phyloP scores from a whole-genome alignment of 2,329 filamentous ascomycete genomes.

The Clonostachys sp. region DNA sequence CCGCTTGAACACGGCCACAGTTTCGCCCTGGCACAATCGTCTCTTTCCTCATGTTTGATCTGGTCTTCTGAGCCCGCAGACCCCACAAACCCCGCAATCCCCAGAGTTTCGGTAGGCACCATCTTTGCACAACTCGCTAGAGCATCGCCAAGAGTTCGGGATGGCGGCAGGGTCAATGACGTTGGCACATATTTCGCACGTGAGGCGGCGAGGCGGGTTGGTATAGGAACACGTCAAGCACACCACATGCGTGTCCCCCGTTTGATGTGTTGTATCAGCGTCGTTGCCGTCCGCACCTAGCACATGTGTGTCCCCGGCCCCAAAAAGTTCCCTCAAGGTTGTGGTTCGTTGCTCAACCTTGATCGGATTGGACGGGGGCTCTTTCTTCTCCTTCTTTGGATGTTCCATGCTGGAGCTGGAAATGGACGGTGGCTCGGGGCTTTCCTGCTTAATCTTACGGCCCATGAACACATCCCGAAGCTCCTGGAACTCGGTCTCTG shows the following conservation, averaged over 20 bases:
- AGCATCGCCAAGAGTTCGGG: constrained; percentile 60
- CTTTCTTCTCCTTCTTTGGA: background rate
- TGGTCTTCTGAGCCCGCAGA: constrained; percentile 50
- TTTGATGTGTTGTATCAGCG: background rate
- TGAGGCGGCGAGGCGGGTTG: constrained; percentile 50
- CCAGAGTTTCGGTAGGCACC: constrained; percentile 62
- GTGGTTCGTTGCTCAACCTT: background rate
- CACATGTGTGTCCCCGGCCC: background rate
- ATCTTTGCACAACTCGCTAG: constrained; percentile 45
- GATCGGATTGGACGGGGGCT: background rate
- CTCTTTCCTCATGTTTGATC: too few relatives aligned
- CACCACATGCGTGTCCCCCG: background rate
- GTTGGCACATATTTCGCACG: constrained; percentile 66
- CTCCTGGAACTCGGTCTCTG: constrained; percentile 55
- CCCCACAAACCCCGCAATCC: constrained; percentile 65
- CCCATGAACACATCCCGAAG: constrained; percentile 39
- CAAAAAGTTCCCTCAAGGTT: too few relatives aligned
- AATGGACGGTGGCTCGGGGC: background rate
- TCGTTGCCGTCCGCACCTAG: background rate
- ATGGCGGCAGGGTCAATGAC: constrained; percentile 55
- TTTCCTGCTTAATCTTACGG: constrained; percentile 12
- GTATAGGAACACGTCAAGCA: constrained; percentile 66
- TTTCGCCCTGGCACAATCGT: background rate
- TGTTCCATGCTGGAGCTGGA: too few relatives aligned
- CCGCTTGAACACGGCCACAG: background rate